A percentile compares a stretch with the other conserved stretches of the same genome.
Evolutionary conservation across 1,284 basidiomycete genomes (phyloP).

Genomic region (Leccinum subatratum): DNA sequence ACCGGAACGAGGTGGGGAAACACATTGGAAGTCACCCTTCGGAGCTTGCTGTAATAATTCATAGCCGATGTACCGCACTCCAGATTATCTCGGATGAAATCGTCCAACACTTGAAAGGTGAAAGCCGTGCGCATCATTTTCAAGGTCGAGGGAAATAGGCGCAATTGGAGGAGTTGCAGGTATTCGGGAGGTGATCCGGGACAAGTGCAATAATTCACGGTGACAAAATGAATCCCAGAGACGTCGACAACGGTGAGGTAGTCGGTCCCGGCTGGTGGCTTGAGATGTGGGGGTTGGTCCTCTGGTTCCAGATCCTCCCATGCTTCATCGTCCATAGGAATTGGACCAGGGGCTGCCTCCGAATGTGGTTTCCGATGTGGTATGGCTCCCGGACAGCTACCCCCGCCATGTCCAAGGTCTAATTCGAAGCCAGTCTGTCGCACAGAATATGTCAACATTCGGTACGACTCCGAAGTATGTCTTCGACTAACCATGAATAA

Average conservation of each 20-base stretch:
- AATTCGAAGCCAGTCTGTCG: background rate
- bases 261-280: background rate
- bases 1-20: conserved; percentile 21
- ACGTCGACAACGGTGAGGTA: background rate
- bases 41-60: conserved; percentile 25
- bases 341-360: background rate
- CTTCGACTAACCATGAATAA: background rate
- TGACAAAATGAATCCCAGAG: background rate
- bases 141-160: background rate
- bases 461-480: background rate
- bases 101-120: background rate
- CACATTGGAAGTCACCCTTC: conserved; percentile 20
- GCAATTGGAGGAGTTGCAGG: background rate
- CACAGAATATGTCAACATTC: background rate
- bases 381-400: background rate
- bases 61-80: conserved; percentile 27
- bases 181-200: background rate
- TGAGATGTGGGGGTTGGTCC: background rate
- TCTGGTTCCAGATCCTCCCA: background rate
- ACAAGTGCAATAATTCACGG: background rate
- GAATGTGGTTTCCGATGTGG: background rate
- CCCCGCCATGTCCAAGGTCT: background rate
- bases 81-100: conserved; percentile 27
- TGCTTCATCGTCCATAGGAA: background rate
- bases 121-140: background rate